Base-by-base conservation (phyloP, 371 early-diverging fungal species). In the Entomophthora muscae region DNA sequence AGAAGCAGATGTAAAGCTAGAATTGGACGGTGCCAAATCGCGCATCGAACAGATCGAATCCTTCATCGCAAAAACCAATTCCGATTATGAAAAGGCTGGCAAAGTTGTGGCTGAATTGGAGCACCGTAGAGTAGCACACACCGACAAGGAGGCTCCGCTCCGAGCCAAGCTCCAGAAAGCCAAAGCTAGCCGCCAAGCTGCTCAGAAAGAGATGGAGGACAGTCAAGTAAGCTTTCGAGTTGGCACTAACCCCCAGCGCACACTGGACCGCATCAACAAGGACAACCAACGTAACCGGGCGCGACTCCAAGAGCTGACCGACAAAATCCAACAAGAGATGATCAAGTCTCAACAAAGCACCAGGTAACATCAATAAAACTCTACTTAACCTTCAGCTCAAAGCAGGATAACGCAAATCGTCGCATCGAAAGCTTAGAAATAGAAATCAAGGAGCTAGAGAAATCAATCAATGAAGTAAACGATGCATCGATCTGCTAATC, bases 61-160 rank as follows among this genome's bases (percentile, higher is more conserved):
- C 42, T 42, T 22, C 28, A 24, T 55, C 7, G n/a, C 53, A 31
- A 21, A 53, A 52, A 30, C 24, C 22, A 5, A 24, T 26, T n/a
- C 64, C 54, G 65, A 53, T 2, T 66, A 72, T 2, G 63, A 58
- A 1, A 67, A 76, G 32, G 67, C 68, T 21, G 72, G 76, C 52
- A 29, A 68, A 0, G 63, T 70, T 23, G 66, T 66, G 30, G 29
- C 64, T 23, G 29, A 64, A 0, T 58, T 52, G 23, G 63, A 65
- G 52, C 66, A 63, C 57, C 32, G 73, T 68, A 61, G 79, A 1
- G 69, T 72, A 1, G 69, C 68, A 0, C 66, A 79, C 30, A 75
- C 79, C 57, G 74, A 69, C 32, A 81, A 77, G 61, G 28, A 55
- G 56, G n/a, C 22, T 17, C 13, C 56, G 28, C 13, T 17, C 28